Conservation (phyloP, 257 asterid species). For the Jacaranda mimosifolia region DNA sequence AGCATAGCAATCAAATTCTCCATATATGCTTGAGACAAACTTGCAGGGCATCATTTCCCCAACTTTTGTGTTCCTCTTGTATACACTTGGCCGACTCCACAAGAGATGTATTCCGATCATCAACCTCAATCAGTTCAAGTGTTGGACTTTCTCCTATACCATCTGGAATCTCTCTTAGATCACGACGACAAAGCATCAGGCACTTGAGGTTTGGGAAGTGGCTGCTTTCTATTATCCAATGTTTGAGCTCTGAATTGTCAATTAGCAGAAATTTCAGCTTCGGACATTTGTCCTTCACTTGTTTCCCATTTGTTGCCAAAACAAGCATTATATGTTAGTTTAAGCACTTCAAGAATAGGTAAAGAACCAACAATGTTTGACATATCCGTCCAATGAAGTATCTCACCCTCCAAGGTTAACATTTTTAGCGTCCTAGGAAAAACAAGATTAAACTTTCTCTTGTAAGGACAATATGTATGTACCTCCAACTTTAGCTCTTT, state of each 20-base stretch:
- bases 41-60: no score
- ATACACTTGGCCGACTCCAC: no score
- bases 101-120: no score
- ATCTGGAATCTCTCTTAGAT: no score
- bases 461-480: no score
- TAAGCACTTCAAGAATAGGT: constrained; percentile 23
- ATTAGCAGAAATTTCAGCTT: not conserved
- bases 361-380: not conserved
- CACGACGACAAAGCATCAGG: no score
- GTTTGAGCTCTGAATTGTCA: no score
- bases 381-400: constrained; percentile 8
- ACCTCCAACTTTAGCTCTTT: not conserved
- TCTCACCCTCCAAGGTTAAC: constrained; percentile 1
- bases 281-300: not conserved
- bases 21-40: no score
- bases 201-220: no score
- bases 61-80: no score
- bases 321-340: not conserved
- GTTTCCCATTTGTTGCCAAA: not conserved
- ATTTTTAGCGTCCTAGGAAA: constrained; percentile 8
- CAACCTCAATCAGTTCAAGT: not conserved
- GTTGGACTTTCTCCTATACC: constrained; percentile 9
- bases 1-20: no score
- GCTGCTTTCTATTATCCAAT: no score
- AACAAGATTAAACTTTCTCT: not conserved